Base-by-base conservation (phyloP, 768 basidiomycete species). In the Suillus decipiens region DNA sequence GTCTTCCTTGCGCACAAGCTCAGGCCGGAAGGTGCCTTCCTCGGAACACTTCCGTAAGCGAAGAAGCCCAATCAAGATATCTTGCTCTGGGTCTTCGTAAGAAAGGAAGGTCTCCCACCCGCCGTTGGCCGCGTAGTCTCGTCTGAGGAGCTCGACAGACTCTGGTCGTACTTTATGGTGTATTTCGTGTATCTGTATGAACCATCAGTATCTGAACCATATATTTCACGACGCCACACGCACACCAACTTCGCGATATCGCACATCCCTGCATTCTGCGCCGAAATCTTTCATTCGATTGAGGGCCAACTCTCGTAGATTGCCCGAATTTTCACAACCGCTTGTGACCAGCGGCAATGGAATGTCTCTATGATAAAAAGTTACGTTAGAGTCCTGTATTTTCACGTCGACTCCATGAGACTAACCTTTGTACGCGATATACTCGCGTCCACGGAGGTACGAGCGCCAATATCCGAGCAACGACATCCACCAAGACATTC, bases 91-190 rank as follows among this genome's bases (percentile, higher is more conserved):
- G 74, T 99, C 97, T 78, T 99, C 97, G 73, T 99, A 99, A 34
- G 96, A 96, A 6, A 99, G 79, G 85, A 99, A 99, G 1, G 97
- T 99, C 79, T 99, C 97, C 97, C 97, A 99, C 53, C 97, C 96
- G 7, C 96, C 96, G 72, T 99, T 99, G 36, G 97, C 97, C 3
- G 91, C 80, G 75, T 99, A 99, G 74, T 99, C 97, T 45, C 97
- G 84, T 63, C 97, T 86, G 39, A 99, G 87, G 5, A 99, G 88
- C 76, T 99, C 97, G 59, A 97, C 92, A 17, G 93, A 90, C 74
- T 96, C 93, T 63, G 96, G 96, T 24, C 95, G 87, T 53, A 99
- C 93, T 78, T 96, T 96, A 80, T 97, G 90, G 73, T 99, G 97
- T 55, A 99, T 99, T 77, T 99, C 97, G 76, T 98, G 95, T 63